Evolutionary conservation across 768 basidiomycete species (phyloP), one percentile per base, ranked within the genome.

Genomic region (Sistotremastrum suecicum): DNA sequence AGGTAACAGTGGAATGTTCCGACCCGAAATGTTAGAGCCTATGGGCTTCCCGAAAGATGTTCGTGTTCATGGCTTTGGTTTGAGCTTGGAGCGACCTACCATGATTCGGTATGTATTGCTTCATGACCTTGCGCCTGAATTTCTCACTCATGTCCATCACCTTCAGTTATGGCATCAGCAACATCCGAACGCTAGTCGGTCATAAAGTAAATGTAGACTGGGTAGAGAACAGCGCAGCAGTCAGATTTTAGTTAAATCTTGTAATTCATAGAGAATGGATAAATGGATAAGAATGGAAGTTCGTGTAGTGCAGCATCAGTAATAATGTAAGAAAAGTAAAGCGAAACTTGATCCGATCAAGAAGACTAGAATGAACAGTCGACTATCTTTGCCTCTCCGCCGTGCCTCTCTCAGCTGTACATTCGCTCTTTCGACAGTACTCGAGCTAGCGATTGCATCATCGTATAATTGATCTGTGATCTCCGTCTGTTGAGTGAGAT

Each of bases 1-100:
- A 33, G 94, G 94, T 34, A 98, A 98, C 66, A 94, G 90, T 58
- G 95, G 95, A 28, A 94, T 99, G 86, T 99, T 99, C 80, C 78
- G 95, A 34, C 95, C 95, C 3, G 95, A 99, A 62, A 97, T 99
- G 94, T 70, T 99, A 33, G 91, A 91, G 60, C 91, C 95, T 5
- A 97, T 98, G 92, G 95, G 95, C 33, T 80, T 98, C 59, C 95
- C 95, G 0, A 84, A 87, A 52, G 91, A 91, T 56, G 90, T 98
- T 7, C 81, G 91, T 29, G 94, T 97, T 29, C 87, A 91, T 51
- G 95, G 95, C 11, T 99, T 92, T 89, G 95, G 95, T 41, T 75
- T 99, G 51, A 76, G 80, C 56, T 68, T 98, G 31, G 95, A 99
- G 66, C 69, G 95, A 50, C 95, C 95, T 11, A 98, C 95, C 1